Percentiles rank a stretch among this genome's conserved stretches.
phyloP scores from a whole-genome alignment of 2,329 filamentous ascomycete species.

The Trichophyton schoenleinii region DNA sequence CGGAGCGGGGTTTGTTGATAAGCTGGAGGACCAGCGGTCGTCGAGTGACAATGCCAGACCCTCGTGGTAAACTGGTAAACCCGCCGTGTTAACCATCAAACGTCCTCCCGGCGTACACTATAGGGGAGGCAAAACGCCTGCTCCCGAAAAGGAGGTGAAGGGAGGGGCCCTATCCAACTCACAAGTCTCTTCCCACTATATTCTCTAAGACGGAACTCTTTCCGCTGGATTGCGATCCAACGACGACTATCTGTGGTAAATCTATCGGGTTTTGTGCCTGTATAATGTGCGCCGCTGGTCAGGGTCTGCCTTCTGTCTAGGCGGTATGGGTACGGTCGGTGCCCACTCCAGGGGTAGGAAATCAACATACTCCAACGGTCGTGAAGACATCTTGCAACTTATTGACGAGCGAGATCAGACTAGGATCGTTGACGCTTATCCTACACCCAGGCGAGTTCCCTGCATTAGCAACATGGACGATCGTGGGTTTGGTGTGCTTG shows the following conservation, averaged over 20 bases:
- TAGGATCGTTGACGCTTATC: slow-evolving; percentile 60
- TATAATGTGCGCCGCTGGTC: slow-evolving; percentile 17
- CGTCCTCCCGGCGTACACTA: slow-evolving; percentile 6
- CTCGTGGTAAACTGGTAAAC: slow-evolving; percentile 67
- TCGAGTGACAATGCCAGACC: slow-evolving; percentile 92
- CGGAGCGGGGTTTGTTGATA: slow-evolving; percentile 66
- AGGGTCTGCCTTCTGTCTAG: not conserved
- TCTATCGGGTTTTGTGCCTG: slow-evolving; percentile 98
- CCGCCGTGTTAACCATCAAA: not conserved
- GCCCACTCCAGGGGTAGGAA: not conserved
- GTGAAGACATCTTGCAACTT: slow-evolving; percentile 99
- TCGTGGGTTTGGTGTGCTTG: not conserved
- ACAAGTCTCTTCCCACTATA: slow-evolving; percentile 98
- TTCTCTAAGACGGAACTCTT: slow-evolving; percentile 99
- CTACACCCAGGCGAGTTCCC: slow-evolving; percentile 28
- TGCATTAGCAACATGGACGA: slow-evolving; percentile 1
- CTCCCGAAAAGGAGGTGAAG: not conserved
- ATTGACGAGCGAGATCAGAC: slow-evolving; percentile 75
- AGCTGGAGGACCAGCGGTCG: slow-evolving; percentile 93
- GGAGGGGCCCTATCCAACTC: slow-evolving; percentile 32
- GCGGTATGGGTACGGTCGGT: not conserved
- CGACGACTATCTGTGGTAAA: slow-evolving; percentile 92
- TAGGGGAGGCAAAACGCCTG: not conserved
- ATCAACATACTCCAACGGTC: slow-evolving; percentile 64
- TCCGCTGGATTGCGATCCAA: slow-evolving; percentile 96